Conservation (phyloP, 129 eudicot species). For the Dittrichia graveolens region DNA sequence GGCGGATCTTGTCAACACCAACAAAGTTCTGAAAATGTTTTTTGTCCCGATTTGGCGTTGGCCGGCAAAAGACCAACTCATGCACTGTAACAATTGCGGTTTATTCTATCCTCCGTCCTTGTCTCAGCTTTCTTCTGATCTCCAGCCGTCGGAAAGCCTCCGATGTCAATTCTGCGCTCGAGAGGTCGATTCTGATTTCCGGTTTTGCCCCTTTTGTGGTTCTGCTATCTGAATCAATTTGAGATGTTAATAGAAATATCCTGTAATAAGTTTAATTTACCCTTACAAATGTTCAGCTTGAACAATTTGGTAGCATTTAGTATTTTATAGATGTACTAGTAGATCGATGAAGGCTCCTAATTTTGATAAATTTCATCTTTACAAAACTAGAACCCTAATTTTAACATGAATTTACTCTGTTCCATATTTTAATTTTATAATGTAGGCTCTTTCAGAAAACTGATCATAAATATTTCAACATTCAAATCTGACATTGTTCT, state of each 20-base stretch:
- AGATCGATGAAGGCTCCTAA: neutral
- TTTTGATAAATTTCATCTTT: neutral
- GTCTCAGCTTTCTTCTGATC: conserved; percentile 34
- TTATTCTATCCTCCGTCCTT: conserved; percentile 65
- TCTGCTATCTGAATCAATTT: conserved; percentile 47
- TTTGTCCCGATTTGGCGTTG: conserved; percentile 83
- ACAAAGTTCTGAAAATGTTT: conserved; percentile 66
- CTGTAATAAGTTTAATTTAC: neutral
- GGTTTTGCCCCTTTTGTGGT: conserved; percentile 84
- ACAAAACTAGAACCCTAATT: neutral
- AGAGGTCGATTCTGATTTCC: conserved; percentile 49
- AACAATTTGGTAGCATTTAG: conserved; percentile 8
- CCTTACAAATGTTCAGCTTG: neutral
- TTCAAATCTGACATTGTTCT: neutral
- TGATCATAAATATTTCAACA: neutral
- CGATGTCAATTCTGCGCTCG: conserved; percentile 57
- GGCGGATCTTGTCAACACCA: conserved; percentile 75
- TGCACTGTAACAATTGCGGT: conserved; percentile 70
- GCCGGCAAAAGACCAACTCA: conserved; percentile 64
- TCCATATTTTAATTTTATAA: neutral
- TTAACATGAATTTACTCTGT: conserved; percentile 1
- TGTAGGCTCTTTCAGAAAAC: neutral
- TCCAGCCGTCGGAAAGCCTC: conserved; percentile 31
- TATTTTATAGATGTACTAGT: neutral
- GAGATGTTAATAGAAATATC: neutral